phyloP scores from a whole-genome alignment of 441 rosid species.

The Raphanus hybrid region DNA sequence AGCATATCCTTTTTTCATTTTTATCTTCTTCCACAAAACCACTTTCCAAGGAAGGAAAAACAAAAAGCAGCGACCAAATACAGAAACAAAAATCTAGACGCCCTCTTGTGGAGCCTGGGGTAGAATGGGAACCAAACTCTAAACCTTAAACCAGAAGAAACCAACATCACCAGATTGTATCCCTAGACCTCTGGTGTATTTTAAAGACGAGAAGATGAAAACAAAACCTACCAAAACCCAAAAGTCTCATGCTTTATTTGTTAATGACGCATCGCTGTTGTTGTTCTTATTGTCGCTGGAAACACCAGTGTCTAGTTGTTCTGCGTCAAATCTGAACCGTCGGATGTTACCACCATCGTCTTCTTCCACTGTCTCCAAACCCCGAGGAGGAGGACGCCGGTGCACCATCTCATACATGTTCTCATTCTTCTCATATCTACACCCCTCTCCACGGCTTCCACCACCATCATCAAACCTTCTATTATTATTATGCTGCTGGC shows the following conservation, averaged over 20 bases:
- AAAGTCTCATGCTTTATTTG: neutral
- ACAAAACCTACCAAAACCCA: conserved; percentile 4
- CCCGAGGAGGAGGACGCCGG: neutral
- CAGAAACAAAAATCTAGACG: conserved; percentile 26
- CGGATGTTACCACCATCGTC: conserved; percentile 16
- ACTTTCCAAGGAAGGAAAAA: conserved; percentile 13
- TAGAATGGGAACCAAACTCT: conserved; percentile 12
- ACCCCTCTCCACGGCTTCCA: conserved; percentile 11
- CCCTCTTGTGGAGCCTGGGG: neutral
- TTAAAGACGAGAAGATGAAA: neutral
- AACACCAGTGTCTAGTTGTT: neutral
- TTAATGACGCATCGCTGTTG: conserved; percentile 8
- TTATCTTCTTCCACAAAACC: neutral
- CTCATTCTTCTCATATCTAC: conserved; percentile 7
- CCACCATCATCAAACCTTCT: conserved; percentile 18
- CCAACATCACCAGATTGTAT: conserved; percentile 10
- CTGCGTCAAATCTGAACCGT: conserved; percentile 14
- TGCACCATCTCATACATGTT: conserved; percentile 27
- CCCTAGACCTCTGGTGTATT: neutral
- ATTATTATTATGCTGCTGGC: conserved; percentile 1
- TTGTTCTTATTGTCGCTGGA: neutral
- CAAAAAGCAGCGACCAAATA: neutral
- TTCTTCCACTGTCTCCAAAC: neutral
- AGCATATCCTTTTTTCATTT: neutral
- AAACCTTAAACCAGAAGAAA: conserved; percentile 4